Evolutionary conservation across 75 land plant species (phyloP).

Genomic region (Pinus tabuliformis): DNA sequence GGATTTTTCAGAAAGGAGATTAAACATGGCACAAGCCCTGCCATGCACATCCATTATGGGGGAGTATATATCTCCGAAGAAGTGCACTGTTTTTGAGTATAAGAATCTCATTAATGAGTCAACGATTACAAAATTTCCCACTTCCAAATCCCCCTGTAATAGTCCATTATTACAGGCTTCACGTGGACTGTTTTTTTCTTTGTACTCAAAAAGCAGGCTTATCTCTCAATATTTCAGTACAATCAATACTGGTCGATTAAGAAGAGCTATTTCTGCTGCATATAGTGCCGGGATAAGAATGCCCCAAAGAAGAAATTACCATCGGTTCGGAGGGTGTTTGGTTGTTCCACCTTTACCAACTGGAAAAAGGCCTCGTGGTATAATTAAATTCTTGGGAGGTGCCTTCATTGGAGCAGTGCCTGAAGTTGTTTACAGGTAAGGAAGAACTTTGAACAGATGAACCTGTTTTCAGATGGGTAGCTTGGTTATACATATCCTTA

Average conservation of each 20-base stretch:
- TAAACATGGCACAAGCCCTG: constrained; percentile 4
- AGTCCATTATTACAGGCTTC: neutral
- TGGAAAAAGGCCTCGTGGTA: constrained; percentile 42
- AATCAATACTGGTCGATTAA: neutral
- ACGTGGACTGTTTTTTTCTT: neutral
- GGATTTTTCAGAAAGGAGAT: constrained; percentile 1
- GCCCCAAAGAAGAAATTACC: constrained; percentile 22
- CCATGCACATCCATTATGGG: neutral
- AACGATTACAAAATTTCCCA: neutral
- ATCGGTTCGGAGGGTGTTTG: constrained; percentile 50
- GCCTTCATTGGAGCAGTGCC: constrained; percentile 95
- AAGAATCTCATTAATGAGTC: neutral
- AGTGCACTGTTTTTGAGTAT: neutral
- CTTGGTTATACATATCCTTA: neutral
- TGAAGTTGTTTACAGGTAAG: constrained; percentile 81
- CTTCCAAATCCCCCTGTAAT: neutral
- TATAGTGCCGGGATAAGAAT: constrained; percentile 7
- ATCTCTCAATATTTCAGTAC: neutral
- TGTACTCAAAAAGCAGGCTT: neutral
- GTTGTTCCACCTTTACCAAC: constrained; percentile 43
- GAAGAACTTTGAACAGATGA: neutral
- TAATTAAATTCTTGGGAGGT: constrained; percentile 87
- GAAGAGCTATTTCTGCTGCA: constrained; percentile 4
- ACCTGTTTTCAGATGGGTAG: neutral
- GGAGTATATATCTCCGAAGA: constrained; percentile 1